phyloP scores from a whole-genome alignment of 176 grass and related monocot genomes.

The Chloris gayana region DNA sequence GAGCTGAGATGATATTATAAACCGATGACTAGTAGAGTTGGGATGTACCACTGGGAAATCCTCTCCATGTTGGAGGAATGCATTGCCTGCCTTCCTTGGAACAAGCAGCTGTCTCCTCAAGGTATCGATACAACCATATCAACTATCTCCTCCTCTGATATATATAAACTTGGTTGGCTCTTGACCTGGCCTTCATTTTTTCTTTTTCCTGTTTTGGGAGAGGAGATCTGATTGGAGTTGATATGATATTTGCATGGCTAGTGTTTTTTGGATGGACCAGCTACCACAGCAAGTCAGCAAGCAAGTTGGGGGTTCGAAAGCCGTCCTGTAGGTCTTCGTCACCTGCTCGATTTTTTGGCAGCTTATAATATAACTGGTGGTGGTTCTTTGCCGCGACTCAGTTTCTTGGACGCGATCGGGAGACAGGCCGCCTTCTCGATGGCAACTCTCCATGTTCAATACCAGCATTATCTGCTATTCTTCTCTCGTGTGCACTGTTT shows the following conservation, averaged over 20 bases:
- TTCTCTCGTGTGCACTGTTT: too few species aligned
- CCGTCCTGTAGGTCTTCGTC: background rate
- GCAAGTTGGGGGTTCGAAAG: background rate
- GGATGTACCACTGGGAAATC: conserved; percentile 65
- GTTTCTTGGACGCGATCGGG: background rate
- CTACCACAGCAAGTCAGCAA: background rate
- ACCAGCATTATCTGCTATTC: too few species aligned
- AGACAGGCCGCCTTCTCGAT: background rate
- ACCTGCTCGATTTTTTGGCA: background rate
- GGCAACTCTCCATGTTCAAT: too few species aligned
- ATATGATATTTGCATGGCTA: background rate
- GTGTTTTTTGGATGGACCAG: too few species aligned
- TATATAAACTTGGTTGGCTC: background rate
- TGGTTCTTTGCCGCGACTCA: background rate
- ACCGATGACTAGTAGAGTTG: background rate
- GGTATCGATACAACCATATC: background rate
- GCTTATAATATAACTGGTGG: background rate
- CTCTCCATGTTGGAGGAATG: conserved; percentile 56
- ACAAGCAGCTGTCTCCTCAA: too few species aligned
- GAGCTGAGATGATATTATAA: background rate
- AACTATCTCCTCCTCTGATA: background rate
- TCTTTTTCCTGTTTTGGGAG: too few species aligned
- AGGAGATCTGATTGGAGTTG: background rate
- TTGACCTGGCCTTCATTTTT: background rate
- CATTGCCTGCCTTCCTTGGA: too few species aligned